Evolutionary conservation across 1,284 basidiomycete genomes (phyloP), one percentile per base, ranked within the genome.

Genomic region (Coniophora puteana): DNA sequence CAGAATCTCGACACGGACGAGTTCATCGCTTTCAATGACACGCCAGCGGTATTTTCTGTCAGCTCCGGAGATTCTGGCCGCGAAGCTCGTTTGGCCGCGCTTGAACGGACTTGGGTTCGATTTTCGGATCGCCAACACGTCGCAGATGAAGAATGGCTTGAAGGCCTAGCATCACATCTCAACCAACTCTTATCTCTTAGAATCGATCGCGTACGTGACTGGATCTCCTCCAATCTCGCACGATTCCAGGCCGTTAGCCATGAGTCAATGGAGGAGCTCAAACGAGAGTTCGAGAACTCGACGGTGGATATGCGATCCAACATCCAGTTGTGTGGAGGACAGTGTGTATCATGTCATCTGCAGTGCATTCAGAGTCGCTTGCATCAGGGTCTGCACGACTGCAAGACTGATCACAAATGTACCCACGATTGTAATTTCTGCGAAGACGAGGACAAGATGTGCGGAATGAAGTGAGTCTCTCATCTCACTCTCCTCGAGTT

Each of bases 1-100:
- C 11, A 80, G 78, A 72, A 79, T 45, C 52, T 78, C 32, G 76
- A 80, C 42, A 72, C 68, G 0, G 68, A 73, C 34, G 36, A 54
- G 1, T 41, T 57, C 1, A 58, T 79, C 5, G 62, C 64, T 2
- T 39, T 51, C 8, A 51, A 54, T 0, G 72, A 74, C 41, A 65
- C 62, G 3, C 4, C 26, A 0, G 45, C 61, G 7, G 49, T 51
- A 7, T 69, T 80, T 38, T 69, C 59, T 45, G 48, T 78, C 13
- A 41, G 28, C 23, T 48, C 58, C 0, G 52, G 56, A 8, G 45
- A 42, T 0, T 22, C n/a, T 0, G 51, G 57, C 7, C 51, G 62
- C 4, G 69, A 75, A 28, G 40, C 20, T 3, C 43, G 41, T 3
- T 46, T 74, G 3, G 36, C 38, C 0, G 35, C 42, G 0, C 51